A percentile compares a stretch with the other conserved stretches of the same genome.
These are phyloP conservation scores for Kappamyces sp. DNA, from an alignment of 192 early-diverging fungal genomes.

Conservation along the genomic window DNA sequence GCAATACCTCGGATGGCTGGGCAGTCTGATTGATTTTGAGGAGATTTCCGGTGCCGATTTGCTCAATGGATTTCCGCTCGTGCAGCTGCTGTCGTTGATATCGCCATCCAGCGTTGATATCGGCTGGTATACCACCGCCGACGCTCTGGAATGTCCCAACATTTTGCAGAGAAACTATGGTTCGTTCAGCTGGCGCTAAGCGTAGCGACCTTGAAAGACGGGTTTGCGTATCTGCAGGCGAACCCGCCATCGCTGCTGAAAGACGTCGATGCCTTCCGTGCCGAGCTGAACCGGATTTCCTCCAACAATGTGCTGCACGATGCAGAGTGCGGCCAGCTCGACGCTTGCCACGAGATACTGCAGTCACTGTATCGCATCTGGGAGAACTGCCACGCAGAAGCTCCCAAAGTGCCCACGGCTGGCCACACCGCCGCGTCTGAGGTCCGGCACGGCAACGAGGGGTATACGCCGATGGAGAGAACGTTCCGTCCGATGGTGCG, in stretches of 20 bases:
- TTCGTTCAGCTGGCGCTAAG: slow-evolving; percentile 1
- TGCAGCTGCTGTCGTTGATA: slow-evolving; percentile 39
- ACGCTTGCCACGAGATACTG: neutral
- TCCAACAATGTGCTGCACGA: slow-evolving; percentile 13
- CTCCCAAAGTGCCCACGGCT: neutral
- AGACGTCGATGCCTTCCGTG: too few relatives aligned
- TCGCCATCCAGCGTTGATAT: slow-evolving; percentile 30
- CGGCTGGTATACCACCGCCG: slow-evolving; percentile 35
- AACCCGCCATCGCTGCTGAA: neutral
- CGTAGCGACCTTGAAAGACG: neutral
- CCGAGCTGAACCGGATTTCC: too few relatives aligned
- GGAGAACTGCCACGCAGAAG: neutral
- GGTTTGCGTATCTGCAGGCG: neutral
- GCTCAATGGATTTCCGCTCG: slow-evolving; percentile 32
- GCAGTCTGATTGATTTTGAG: slow-evolving; percentile 25
- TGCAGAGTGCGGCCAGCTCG: slow-evolving; percentile 4
- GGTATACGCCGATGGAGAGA: slow-evolving; percentile 11
- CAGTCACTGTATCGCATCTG: slow-evolving; percentile 8
- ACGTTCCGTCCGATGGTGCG: slow-evolving; percentile 33
- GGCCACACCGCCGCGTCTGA: slow-evolving; percentile 28
- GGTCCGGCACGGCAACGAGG: slow-evolving; percentile 1
- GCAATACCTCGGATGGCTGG: neutral
- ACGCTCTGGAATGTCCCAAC: slow-evolving; percentile 19
- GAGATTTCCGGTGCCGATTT: slow-evolving; percentile 31
- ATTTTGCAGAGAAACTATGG: slow-evolving; percentile 5